Conservation (phyloP, 768 basidiomycete species). For the Amanita brunnescens region DNA sequence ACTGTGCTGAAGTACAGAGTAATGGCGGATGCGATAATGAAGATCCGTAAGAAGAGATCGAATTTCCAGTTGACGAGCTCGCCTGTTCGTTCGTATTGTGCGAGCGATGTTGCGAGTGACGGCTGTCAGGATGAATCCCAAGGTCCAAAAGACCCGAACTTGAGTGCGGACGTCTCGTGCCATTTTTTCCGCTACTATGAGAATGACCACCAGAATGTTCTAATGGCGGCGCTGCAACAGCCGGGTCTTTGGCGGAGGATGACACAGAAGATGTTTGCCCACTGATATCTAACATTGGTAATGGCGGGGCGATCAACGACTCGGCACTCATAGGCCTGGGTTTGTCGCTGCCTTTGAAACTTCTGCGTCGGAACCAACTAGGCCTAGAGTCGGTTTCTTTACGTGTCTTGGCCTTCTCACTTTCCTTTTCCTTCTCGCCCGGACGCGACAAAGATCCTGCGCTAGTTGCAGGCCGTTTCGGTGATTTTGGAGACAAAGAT, state of each 20-base stretch:
- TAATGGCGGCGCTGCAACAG: too few species aligned
- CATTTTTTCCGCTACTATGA: not conserved
- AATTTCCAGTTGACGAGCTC: not conserved
- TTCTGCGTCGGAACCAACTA: constrained; percentile 46
- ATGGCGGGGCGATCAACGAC: constrained; percentile 4
- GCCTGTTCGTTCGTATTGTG: not conserved
- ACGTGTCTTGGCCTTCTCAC: constrained; percentile 9
- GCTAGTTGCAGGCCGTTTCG: constrained; percentile 7
- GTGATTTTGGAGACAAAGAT: constrained; percentile 17
- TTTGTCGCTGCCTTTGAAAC: constrained; percentile 27
- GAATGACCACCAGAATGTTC: not conserved
- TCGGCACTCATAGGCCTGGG: not conserved
- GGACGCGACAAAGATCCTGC: constrained; percentile 10
- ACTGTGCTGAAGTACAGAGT: not conserved
- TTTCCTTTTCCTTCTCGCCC: constrained; percentile 31
- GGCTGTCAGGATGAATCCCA: not conserved
- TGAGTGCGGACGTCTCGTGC: not conserved
- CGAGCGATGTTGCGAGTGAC: not conserved
- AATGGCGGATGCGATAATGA: not conserved
- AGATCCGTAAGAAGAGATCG: constrained; percentile 1
- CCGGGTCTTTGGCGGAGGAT: not conserved
- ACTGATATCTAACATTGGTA: not conserved
- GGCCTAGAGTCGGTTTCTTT: constrained; percentile 21
- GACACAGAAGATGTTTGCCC: not conserved
- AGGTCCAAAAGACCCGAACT: not conserved